Conservation (phyloP, 1,139 yeast species). For the Geotrichum macrosporum region DNA sequence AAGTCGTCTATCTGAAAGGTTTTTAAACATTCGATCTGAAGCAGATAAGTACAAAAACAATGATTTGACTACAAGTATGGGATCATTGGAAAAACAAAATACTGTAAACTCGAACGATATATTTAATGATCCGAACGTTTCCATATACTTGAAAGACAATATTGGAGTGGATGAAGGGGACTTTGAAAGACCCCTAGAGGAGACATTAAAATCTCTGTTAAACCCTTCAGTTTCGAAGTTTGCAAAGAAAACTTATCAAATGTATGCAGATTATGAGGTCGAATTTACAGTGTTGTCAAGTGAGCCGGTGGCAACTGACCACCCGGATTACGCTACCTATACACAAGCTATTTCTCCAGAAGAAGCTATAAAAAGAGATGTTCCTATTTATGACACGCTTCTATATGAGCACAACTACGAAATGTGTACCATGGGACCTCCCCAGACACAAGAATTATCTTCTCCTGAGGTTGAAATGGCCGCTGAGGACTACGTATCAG, state of each 20-base stretch:
- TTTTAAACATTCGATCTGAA: slow-evolving; percentile 14
- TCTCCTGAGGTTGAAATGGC: not conserved
- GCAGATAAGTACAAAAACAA: slow-evolving; percentile 6
- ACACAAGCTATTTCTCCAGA: slow-evolving; percentile 13
- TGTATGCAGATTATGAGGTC: slow-evolving; percentile 15
- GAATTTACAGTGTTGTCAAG: slow-evolving; percentile 17
- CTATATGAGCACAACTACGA: slow-evolving; percentile 12
- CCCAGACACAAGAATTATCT: slow-evolving; percentile 7
- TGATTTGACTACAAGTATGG: slow-evolving; percentile 8
- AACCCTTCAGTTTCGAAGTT: slow-evolving; percentile 10
- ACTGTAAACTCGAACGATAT: slow-evolving; percentile 5
- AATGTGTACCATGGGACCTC: slow-evolving; percentile 19
- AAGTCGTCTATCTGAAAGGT: slow-evolving; percentile 14
- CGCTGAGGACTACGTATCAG: not conserved
- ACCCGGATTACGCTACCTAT: slow-evolving; percentile 17
- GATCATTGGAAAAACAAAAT: slow-evolving; percentile 8
- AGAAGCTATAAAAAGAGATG: slow-evolving; percentile 6
- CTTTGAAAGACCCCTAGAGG: slow-evolving; percentile 7
- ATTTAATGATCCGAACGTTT: not conserved
- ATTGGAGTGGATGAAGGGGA: not conserved
- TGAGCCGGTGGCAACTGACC: slow-evolving; percentile 16
- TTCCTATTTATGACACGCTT: slow-evolving; percentile 5
- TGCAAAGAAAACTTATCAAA: slow-evolving; percentile 13
- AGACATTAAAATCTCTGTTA: slow-evolving; percentile 6
- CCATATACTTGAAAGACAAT: not conserved